Percentiles rank a stretch among this genome's conserved stretches.
Evolutionary conservation across 768 basidiomycete species (phyloP).

Genomic region (Zangia roseola): DNA sequence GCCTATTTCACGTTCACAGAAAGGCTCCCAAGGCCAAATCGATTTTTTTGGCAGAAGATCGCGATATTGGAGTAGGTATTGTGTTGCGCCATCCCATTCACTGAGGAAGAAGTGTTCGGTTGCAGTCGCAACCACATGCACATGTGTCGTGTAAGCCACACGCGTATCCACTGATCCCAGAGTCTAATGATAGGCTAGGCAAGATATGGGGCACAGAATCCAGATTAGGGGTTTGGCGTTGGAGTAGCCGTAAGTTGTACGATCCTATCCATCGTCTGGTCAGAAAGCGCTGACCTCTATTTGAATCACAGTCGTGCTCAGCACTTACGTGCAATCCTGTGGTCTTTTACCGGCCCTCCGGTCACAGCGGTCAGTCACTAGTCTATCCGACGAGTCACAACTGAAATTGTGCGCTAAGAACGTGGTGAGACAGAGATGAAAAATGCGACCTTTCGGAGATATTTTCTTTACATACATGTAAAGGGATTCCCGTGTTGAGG

Average conservation of each 20-base stretch:
- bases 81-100: constrained; percentile 7
- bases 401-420: constrained; percentile 20
- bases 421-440: neutral
- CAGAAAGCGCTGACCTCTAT: constrained; percentile 6
- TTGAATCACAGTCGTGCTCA: constrained; percentile 9
- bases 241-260: constrained; percentile 4
- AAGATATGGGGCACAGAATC: constrained; percentile 26
- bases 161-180: constrained; percentile 3
- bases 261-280: constrained; percentile 10
- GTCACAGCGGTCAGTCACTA: constrained; percentile 10
- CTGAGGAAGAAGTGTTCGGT: constrained; percentile 15
- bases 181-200: neutral
- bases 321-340: constrained; percentile 9
- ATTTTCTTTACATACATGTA: neutral
- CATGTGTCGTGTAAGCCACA: constrained; percentile 15
- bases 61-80: constrained; percentile 1
- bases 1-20: constrained; percentile 6
- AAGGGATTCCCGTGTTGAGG: neutral
- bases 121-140: constrained; percentile 8
- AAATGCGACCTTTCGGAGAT: neutral
- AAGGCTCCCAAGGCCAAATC: neutral
- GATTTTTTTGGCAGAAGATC: constrained; percentile 15
- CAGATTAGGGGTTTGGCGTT: constrained; percentile 3
- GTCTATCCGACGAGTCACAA: constrained; percentile 15
- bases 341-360: neutral